Percentiles rank a stretch among this genome's conserved stretches.
Conservation (phyloP, 768 basidiomycete species). For the Omphalotus guepiniiformis region DNA sequence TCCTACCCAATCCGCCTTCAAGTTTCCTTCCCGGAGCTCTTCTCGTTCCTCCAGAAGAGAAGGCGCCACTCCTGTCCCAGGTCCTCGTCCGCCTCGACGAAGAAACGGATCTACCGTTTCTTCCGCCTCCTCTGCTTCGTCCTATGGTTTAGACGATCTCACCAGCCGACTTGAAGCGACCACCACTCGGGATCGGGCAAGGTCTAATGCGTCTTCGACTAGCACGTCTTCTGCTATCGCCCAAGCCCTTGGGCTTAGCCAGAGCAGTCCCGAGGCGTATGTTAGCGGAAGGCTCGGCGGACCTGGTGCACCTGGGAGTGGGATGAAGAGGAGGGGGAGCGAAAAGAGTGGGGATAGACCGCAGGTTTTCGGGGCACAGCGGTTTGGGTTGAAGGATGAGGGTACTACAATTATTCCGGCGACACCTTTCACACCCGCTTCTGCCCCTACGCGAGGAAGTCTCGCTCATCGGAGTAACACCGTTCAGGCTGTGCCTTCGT, state of each 20-base stretch:
- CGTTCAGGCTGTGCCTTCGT: slow-evolving; percentile 40
- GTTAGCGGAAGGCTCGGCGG: slow-evolving; percentile 29
- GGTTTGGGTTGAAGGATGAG: neutral
- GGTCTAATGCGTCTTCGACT: slow-evolving; percentile 8
- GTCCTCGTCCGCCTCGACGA: neutral
- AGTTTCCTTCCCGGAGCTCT: neutral
- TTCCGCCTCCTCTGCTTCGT: slow-evolving; percentile 12
- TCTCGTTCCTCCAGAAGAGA: neutral
- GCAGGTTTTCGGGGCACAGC: no score
- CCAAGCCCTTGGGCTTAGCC: slow-evolving; percentile 39
- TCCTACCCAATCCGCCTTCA: neutral
- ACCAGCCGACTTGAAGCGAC: no score
- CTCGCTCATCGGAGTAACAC: slow-evolving; percentile 46
- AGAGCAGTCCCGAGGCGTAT: slow-evolving; percentile 35
- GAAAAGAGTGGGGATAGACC: no score
- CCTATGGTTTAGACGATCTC: no score
- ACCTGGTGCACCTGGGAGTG: slow-evolving; percentile 28
- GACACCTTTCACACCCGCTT: no score
- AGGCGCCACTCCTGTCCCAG: slow-evolving; percentile 2
- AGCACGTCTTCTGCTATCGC: slow-evolving; percentile 33
- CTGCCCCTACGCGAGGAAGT: no score
- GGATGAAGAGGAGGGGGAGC: slow-evolving; percentile 19
- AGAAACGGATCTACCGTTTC: slow-evolving; percentile 14
- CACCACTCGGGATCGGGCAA: no score
- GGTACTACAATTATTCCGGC: no score